Evolutionary conservation across 306 rosid species (phyloP), one percentile per base, ranked within the genome.

Genomic region (Arachis hypogaea): DNA sequence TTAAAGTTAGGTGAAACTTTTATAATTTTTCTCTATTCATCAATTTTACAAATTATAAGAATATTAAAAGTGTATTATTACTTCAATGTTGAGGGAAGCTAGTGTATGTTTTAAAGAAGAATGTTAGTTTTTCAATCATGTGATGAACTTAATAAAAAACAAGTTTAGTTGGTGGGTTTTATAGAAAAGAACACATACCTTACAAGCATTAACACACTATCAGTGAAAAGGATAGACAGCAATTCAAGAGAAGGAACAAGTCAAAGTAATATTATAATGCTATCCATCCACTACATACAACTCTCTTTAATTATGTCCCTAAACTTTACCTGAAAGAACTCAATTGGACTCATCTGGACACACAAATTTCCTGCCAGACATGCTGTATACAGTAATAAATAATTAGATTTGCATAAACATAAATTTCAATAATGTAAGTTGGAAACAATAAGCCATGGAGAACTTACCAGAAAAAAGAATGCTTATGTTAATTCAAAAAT

Each of bases 181-280:
- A 8, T 6, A 60, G 45, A 5, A 63, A 63, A 63, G 44, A 42
- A 51, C 33, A 43, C 7, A 11, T 46, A 29, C 44, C 71, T 46
- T 18, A 46, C 11, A 66, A 46, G 36, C 22, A 66, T 66, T 18
- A 66, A 11, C 40, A 16, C 36, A 14, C 9, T 30, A 7, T 16
- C 7, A 43, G 12, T 11, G 11, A 45, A 65, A 18, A 44, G 69
- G 14, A 9, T 12, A 64, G 29, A 16, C 29, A 64, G 16, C 9
- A 64, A 64, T 18, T 65, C 56, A 45, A 44, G 57, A 65, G 52
- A 12, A 64, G 69, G 14, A 60, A 16, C 11, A 18, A 5, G 14
- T 36, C 44, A 33, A 60, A 60, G 44, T 10, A 33, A 38, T 33
- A 11, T 9, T 8, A 11, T 36, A 60, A 60, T 33, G 44, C 41